These are phyloP conservation scores for Calonectria hongkongensis DNA, from an alignment of 2,329 filamentous ascomycete genomes.

Conservation along the genomic window DNA sequence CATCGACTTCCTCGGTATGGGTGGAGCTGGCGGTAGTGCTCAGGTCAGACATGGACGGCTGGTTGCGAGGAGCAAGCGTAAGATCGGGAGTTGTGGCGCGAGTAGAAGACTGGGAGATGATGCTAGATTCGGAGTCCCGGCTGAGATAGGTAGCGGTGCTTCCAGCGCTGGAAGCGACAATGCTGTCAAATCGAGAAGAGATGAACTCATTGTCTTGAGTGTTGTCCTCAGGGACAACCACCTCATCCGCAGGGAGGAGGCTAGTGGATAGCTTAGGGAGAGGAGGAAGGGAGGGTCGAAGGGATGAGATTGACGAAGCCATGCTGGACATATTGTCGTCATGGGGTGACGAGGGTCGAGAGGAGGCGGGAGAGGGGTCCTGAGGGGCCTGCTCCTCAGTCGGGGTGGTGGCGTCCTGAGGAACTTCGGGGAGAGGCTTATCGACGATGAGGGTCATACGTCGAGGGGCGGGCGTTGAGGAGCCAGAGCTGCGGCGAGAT, in stretches of 20 bases:
- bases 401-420: slow-evolving; percentile 70
- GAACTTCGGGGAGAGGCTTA: slow-evolving; percentile 81
- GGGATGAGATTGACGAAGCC: slow-evolving; percentile 68
- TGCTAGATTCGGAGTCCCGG: slow-evolving; percentile 87
- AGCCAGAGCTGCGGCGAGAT: slow-evolving; percentile 61
- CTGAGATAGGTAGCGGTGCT: slow-evolving; percentile 87
- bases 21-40: slow-evolving; percentile 80
- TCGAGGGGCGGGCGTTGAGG: slow-evolving; percentile 60
- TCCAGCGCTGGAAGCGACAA: slow-evolving; percentile 84
- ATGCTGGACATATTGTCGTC: slow-evolving; percentile 66
- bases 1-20: slow-evolving; percentile 84
- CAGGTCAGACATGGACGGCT: slow-evolving; percentile 80
- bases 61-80: slow-evolving; percentile 70
- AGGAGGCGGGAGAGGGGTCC: slow-evolving; percentile 59
- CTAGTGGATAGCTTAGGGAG: slow-evolving; percentile 75
- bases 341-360: slow-evolving; percentile 65
- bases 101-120: slow-evolving; percentile 88
- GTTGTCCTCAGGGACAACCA: slow-evolving; percentile 69
- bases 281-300: slow-evolving; percentile 71
- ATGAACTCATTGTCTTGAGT: slow-evolving; percentile 71
- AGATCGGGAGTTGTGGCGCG: slow-evolving; percentile 90
- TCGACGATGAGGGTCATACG: slow-evolving; percentile 70
- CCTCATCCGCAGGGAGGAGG: slow-evolving; percentile 68
- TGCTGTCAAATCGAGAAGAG: slow-evolving; percentile 78
- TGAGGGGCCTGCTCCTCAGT: slow-evolving; percentile 56